A percentile compares a stretch with the other conserved stretches of the same genome.
These are phyloP conservation scores for Trametes cingulata DNA, from an alignment of 768 basidiomycete species.

Conservation along the genomic window DNA sequence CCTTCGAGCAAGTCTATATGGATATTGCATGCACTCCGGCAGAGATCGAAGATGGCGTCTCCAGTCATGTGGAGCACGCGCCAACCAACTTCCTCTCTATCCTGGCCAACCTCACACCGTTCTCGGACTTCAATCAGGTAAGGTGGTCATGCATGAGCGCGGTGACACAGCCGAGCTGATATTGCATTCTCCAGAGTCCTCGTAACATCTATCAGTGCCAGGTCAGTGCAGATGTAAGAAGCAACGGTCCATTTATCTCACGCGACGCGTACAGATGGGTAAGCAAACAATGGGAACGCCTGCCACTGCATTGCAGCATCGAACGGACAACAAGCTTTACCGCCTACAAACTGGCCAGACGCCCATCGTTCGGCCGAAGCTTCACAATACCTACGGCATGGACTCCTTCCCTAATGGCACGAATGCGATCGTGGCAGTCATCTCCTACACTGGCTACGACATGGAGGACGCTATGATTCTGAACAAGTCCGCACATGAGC, in stretches of 20 bases:
- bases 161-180: conserved; percentile 14
- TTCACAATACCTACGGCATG: conserved; percentile 96
- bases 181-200: conserved; percentile 56
- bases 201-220: conserved; percentile 94
- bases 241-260: not conserved
- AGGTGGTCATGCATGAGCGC: conserved; percentile 25
- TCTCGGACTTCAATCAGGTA: conserved; percentile 99
- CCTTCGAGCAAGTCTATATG: conserved; percentile 99
- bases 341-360: conserved; percentile 93
- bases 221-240: conserved; percentile 41
- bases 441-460: conserved; percentile 99
- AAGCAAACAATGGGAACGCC: conserved; percentile 99
- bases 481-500: conserved; percentile 98
- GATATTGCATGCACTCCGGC: conserved; percentile 90
- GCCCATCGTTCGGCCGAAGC: conserved; percentile 86
- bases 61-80: conserved; percentile 91
- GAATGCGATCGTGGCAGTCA: conserved; percentile 98
- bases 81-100: conserved; percentile 97
- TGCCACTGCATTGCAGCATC: conserved; percentile 83
- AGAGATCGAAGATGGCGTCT: conserved; percentile 72
- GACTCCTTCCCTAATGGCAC: conserved; percentile 98
- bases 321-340: conserved; percentile 99
- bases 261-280: conserved; percentile 71
- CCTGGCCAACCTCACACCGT: conserved; percentile 95
- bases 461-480: conserved; percentile 99